A percentile compares a stretch with the other conserved stretches of the same genome.
Conservation (phyloP, 2,329 filamentous ascomycete genomes). For the Cladosporium velox region DNA sequence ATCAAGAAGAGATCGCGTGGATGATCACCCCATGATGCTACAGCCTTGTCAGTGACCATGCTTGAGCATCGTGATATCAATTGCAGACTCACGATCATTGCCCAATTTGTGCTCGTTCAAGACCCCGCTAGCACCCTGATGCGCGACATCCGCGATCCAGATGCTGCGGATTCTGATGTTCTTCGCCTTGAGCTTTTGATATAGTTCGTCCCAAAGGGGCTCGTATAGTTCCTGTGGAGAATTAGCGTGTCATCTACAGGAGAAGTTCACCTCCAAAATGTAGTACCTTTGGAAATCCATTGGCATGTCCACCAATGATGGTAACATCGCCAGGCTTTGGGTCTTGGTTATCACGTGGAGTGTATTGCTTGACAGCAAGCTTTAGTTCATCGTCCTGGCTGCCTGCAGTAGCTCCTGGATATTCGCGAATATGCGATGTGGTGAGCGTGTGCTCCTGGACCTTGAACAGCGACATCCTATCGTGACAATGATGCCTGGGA, state of each 20-base stretch:
- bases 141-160: slow-evolving; percentile 87
- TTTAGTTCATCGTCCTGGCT: slow-evolving; percentile 74
- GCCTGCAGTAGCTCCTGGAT: slow-evolving; percentile 68
- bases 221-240: slow-evolving; percentile 78
- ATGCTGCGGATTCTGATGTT: slow-evolving; percentile 76
- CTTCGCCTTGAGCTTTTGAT: slow-evolving; percentile 56
- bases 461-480: slow-evolving; percentile 50
- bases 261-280: neutral
- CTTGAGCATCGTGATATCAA: neutral
- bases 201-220: slow-evolving; percentile 83
- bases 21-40: slow-evolving; percentile 84
- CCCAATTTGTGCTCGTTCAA: slow-evolving; percentile 76
- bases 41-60: slow-evolving; percentile 15
- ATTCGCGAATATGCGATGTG: slow-evolving; percentile 80
- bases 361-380: slow-evolving; percentile 85
- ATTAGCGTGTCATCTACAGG: slow-evolving; percentile 11
- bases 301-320: slow-evolving; percentile 83
- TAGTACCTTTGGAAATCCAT: slow-evolving; percentile 83
- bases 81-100: slow-evolving; percentile 70
- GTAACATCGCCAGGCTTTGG: slow-evolving; percentile 77
- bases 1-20: slow-evolving; percentile 81
- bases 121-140: slow-evolving; percentile 77
- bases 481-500: neutral
- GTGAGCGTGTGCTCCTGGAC: slow-evolving; percentile 73
- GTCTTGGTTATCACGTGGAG: slow-evolving; percentile 67